Conservation (phyloP, 1,139 yeast genomes). For the Taphrina sp. region DNA sequence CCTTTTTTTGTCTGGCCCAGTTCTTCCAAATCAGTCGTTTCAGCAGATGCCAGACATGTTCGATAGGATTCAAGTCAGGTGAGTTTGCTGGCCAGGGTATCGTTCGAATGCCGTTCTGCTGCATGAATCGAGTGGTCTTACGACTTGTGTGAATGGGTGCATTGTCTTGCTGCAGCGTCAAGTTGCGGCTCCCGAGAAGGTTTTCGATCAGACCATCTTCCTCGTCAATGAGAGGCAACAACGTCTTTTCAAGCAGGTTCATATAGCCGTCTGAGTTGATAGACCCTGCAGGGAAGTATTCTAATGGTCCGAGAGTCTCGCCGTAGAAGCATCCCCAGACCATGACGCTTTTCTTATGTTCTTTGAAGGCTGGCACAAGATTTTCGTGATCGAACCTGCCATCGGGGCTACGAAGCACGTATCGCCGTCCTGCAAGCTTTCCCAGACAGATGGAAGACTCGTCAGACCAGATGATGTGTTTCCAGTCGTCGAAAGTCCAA, state of each 20-base stretch:
- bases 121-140: not conserved
- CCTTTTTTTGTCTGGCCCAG: not conserved
- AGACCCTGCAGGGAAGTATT: constrained; percentile 5
- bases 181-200: not conserved
- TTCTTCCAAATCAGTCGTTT: not conserved
- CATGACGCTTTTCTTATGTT: not conserved
- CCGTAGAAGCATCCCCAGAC: not conserved
- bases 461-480: constrained; percentile 4
- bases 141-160: constrained; percentile 17
- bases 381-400: not conserved
- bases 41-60: not conserved
- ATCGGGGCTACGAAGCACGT: not conserved
- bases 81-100: constrained; percentile 9
- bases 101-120: constrained; percentile 2
- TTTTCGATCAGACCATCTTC: constrained; percentile 8
- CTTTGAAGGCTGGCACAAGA: not conserved
- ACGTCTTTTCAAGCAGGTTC: not conserved
- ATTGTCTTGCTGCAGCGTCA: constrained; percentile 7
- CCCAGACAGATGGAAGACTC: constrained; percentile 10
- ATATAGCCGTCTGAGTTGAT: constrained; percentile 4
- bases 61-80: constrained; percentile 12
- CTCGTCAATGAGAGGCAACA: constrained; percentile 5
- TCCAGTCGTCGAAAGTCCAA: not conserved
- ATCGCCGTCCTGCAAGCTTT: constrained; percentile 2
- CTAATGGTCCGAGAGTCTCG: constrained; percentile 2